These are phyloP conservation scores for Ceratocystis diversiconidia DNA, from an alignment of 2,329 filamentous ascomycete species.

Conservation along the genomic window DNA sequence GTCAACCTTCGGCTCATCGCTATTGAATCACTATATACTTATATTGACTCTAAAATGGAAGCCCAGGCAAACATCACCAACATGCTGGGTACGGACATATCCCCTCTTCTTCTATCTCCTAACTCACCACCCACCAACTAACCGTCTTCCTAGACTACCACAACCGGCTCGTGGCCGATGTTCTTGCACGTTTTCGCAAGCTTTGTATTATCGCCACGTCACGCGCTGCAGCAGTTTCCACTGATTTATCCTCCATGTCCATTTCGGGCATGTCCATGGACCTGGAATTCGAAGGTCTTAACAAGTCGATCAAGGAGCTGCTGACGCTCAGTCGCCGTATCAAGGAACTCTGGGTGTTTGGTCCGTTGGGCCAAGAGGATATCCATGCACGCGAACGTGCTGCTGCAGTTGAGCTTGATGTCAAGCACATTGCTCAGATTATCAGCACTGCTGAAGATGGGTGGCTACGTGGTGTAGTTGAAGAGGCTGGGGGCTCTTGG, in stretches of 20 bases:
- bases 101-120: not conserved
- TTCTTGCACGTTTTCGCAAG: constrained; percentile 31
- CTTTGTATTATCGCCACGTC: constrained; percentile 31
- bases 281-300: constrained; percentile 33
- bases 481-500: constrained; percentile 28
- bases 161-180: constrained; percentile 32
- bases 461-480: constrained; percentile 26
- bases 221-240: constrained; percentile 28
- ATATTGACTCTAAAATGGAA: constrained; percentile 11
- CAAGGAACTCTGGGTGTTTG: constrained; percentile 34
- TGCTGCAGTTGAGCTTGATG: constrained; percentile 21
- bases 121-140: constrained; percentile 8
- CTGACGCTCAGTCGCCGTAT: constrained; percentile 31
- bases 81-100: constrained; percentile 25
- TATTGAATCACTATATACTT: not conserved
- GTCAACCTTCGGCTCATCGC: not conserved
- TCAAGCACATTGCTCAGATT: constrained; percentile 8
- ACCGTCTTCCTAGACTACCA: constrained; percentile 28
- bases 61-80: constrained; percentile 22
- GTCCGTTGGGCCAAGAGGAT: constrained; percentile 29
- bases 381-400: constrained; percentile 24
- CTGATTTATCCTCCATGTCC: constrained; percentile 30
- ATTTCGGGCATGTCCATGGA: constrained; percentile 32
- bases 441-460: constrained; percentile 25
- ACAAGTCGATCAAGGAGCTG: constrained; percentile 33